Conservation (phyloP, 2,329 filamentous ascomycete genomes). For the Hypoxylon sp. region DNA sequence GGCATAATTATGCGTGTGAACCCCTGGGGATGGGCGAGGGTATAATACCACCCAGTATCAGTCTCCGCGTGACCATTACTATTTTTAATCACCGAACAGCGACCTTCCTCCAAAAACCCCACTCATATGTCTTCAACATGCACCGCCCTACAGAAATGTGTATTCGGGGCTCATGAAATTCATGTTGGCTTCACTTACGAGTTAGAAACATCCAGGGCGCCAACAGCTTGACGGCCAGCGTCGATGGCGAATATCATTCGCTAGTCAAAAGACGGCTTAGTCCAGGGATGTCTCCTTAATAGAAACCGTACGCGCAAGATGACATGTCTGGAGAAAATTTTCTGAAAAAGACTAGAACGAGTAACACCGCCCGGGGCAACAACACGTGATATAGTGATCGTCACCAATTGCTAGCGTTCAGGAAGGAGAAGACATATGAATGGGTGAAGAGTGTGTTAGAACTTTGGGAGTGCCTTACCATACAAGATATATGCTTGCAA, state of each 20-base stretch:
- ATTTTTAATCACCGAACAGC: constrained; percentile 41
- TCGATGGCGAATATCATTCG: constrained; percentile 24
- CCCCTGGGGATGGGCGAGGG: constrained; percentile 12
- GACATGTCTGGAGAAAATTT: constrained; percentile 9
- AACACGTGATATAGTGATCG: constrained; percentile 37
- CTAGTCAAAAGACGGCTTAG: constrained; percentile 2
- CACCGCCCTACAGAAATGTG: constrained; percentile 7
- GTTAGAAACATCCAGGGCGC: constrained; percentile 19
- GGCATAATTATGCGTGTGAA: constrained; percentile 17
- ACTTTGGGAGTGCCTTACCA: constrained; percentile 17
- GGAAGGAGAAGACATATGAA: constrained; percentile 34
- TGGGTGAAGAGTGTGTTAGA: constrained; percentile 23
- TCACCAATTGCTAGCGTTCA: constrained; percentile 15
- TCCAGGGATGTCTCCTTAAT: constrained; percentile 20
- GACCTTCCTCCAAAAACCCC: constrained; percentile 9
- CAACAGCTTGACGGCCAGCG: not conserved
- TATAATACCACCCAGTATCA: constrained; percentile 10
- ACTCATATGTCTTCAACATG: constrained; percentile 12
- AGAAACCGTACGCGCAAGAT: constrained; percentile 24
- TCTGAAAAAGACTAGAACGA: constrained; percentile 11
- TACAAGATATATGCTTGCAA: constrained; percentile 17
- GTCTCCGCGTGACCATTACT: constrained; percentile 24
- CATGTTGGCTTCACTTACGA: constrained; percentile 6
- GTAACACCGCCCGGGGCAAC: constrained; percentile 27
- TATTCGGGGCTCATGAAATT: constrained; percentile 2